Conservation (phyloP, 2,329 filamentous ascomycete species). For the Ophiognomonia clavigignenti-juglandacearum region DNA sequence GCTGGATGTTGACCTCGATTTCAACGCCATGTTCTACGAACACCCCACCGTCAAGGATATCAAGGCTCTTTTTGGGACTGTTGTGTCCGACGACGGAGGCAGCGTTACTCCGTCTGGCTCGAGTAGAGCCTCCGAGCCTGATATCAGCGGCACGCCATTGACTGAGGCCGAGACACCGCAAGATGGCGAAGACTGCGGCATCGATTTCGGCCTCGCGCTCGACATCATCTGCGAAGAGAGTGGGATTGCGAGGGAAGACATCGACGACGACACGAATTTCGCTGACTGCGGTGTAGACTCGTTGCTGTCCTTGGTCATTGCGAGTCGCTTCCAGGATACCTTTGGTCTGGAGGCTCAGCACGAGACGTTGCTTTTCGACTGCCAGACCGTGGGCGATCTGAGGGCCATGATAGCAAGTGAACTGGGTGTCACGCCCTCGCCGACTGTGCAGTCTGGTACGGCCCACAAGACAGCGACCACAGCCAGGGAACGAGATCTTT, state of each 20-base stretch:
- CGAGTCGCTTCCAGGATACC: constrained; percentile 52
- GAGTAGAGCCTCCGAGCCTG: not conserved
- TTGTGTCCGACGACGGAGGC: not conserved
- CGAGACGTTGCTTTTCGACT: too few species aligned
- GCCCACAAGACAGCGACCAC: too few species aligned
- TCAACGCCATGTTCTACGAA: constrained; percentile 23
- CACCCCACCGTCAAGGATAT: constrained; percentile 19
- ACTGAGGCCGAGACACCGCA: not conserved
- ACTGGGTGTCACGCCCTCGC: too few species aligned
- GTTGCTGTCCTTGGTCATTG: constrained; percentile 54
- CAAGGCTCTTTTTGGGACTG: not conserved
- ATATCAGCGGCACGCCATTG: not conserved
- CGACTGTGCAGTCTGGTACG: too few species aligned
- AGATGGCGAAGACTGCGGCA: not conserved
- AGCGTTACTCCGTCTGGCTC: too few species aligned
- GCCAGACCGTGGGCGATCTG: too few species aligned
- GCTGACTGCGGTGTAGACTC: constrained; percentile 46
- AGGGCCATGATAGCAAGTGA: constrained; percentile 18
- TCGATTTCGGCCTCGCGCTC: constrained; percentile 34
- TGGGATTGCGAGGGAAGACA: constrained; percentile 47
- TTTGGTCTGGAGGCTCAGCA: constrained; percentile 44
- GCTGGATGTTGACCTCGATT: constrained; percentile 24
- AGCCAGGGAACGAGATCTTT: too few species aligned
- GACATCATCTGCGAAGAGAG: constrained; percentile 52
- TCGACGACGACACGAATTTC: constrained; percentile 51